A percentile compares a stretch with the other conserved stretches of the same genome.
These are phyloP conservation scores for Saitozyma sp. DNA, from an alignment of 768 basidiomycete species.

Conservation along the genomic window DNA sequence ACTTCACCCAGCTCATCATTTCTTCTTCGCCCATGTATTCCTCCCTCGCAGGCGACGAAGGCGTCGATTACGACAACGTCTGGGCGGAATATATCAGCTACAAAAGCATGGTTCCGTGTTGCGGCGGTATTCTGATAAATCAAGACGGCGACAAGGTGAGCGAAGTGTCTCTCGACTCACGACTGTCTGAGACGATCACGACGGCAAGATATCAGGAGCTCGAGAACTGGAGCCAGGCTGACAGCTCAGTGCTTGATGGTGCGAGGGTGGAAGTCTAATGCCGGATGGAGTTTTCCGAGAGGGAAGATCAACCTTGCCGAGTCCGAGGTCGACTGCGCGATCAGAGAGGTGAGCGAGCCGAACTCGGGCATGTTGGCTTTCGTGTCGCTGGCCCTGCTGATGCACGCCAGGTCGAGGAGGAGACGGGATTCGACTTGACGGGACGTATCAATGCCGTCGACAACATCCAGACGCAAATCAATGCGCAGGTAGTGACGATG, in stretches of 20 bases:
- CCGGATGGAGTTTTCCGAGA: conserved; percentile 98
- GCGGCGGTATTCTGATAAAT: conserved; percentile 95
- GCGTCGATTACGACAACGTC: conserved; percentile 35
- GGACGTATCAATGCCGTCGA: conserved; percentile 56
- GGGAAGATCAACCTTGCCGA: conserved; percentile 99
- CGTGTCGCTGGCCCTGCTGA: not conserved
- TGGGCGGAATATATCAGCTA: conserved; percentile 78
- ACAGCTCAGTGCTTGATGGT: conserved; percentile 83
- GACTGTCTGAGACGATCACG: not conserved
- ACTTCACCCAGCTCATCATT: conserved; percentile 90
- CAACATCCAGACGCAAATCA: conserved; percentile 80
- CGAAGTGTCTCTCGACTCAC: conserved; percentile 11
- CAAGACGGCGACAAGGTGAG: conserved; percentile 86
- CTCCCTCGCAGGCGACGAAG: conserved; percentile 14
- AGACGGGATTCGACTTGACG: conserved; percentile 82
- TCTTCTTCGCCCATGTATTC: conserved; percentile 54
- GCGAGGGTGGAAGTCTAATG: conserved; percentile 94
- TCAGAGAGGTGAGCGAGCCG: conserved; percentile 73
- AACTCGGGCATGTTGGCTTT: not conserved
- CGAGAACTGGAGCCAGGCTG: not conserved
- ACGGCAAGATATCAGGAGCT: not conserved
- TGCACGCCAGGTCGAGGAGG: conserved; percentile 76
- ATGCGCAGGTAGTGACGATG: conserved; percentile 85
- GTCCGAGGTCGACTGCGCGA: conserved; percentile 75
- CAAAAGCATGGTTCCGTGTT: conserved; percentile 94